Base-by-base conservation (phyloP, 306 rosid species). In the Abrus precatorius region DNA sequence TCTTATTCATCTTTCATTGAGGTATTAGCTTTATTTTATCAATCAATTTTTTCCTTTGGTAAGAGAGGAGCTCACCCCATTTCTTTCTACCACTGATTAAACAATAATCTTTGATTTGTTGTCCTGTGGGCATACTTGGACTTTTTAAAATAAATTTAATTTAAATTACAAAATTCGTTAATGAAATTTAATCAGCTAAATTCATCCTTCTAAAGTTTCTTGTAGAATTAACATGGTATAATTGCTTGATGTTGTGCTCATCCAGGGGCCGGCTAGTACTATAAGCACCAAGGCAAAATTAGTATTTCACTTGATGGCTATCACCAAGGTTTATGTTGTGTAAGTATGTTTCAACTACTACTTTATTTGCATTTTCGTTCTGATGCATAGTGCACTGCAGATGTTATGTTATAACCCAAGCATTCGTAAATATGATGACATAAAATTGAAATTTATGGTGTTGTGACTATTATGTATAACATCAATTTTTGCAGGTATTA, bases 281-380 rank as follows among this genome's bases (percentile, higher is more conserved):
- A 49, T 32, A 52, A 69, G 60, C 71, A 20, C 44, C 20, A 74
- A 69, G 4, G 77, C 52, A 54, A 28, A 63, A 69, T 83, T 14
- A 54, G 81, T 28, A 57, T 33, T 78, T 79, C 77, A 64, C 57
- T 75, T 83, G 83, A 91, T 92, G 97, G 83, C 90, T 28, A 85
- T 85, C 62, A 91, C 97, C 72, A 95, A 92, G 86, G 81, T 92
- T 77, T 92, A 86, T 75, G 49, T 95, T 60, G 92, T 95, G 98
- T 91, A 81, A 90, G 97, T 43, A 62, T 83, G 74, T 77, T 60
- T 74, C 41, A 81, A 65, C 53, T 66, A 1, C 47, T 44, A 45
- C 53, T 5, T 77, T 81, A 8, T 30, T 5, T 57, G 12, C 48
- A 8, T 41, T 74, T 36, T 41, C 27, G 40, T 50, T 67, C 27